Percentiles rank a stretch among this genome's conserved stretches.
Conservation (phyloP, 139 green algal species). For the Nannochloris sp. region DNA sequence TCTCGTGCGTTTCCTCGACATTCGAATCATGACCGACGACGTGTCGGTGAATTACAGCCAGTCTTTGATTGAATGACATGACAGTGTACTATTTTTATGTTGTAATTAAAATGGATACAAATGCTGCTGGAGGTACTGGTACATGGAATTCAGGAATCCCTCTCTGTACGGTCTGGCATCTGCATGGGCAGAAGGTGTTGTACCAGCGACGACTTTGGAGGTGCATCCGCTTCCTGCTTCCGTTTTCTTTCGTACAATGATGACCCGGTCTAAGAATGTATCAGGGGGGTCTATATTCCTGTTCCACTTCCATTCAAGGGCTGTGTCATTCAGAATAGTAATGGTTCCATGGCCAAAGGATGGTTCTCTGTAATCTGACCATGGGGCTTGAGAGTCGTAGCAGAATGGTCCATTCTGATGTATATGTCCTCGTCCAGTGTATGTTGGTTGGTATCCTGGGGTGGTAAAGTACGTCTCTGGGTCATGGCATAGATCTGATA, state of each 20-base stretch:
- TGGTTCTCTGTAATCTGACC: constrained; percentile 1
- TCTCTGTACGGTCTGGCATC: neutral
- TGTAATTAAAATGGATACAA: no score
- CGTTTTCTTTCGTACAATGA: constrained; percentile 1
- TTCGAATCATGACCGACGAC: no score
- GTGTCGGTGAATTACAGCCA: no score
- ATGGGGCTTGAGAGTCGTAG: neutral
- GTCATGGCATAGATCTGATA: neutral
- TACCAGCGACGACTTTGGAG: neutral
- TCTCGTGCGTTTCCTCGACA: no score
- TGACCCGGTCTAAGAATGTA: neutral
- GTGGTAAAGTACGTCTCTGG: neutral
- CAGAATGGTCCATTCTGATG: neutral
- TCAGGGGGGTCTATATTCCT: neutral
- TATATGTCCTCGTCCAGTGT: neutral
- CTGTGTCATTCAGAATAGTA: neutral
- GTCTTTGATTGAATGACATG: no score
- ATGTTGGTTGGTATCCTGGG: neutral
- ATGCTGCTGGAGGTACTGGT: no score
- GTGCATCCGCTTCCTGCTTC: no score
- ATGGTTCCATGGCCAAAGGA: constrained; percentile 1
- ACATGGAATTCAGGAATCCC: no score
- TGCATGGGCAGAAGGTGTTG: neutral
- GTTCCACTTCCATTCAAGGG: constrained; percentile 5
- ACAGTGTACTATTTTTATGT: no score